Evolutionary conservation across 2,329 filamentous ascomycete species (phyloP), one percentile per base, ranked within the genome.

Genomic region (Aspergillus piperis): DNA sequence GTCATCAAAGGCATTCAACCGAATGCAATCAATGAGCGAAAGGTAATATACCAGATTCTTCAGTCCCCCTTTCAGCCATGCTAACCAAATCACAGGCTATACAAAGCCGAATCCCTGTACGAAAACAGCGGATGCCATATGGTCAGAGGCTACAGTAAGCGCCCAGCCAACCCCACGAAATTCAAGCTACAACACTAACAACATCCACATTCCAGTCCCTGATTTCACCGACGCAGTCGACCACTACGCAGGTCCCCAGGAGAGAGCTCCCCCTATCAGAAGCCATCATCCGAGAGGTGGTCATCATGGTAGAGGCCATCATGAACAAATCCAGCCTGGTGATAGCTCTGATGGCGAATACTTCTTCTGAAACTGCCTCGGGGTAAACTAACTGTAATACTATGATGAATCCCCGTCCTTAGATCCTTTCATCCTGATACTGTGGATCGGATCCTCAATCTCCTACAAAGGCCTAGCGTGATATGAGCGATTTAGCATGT

Each of bases 21-120:
- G 86, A 3, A 77, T 83, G 64, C 81, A 83, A 68, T 79, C 82
- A 66, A 84, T 88, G 56, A 69, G 78, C 42, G 80, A 79, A 66
- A 85, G 83, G 83, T 79, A 73, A 17, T 27, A 27, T 27, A 27
- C 25, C 25, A 27, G 3, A 23, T 23, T 23, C 21, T 23, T 5
- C 21, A 23, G 21, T 23, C 21, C 21, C 21, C 21, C 21, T 23
- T 23, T 8, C 25, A 52, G 41, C 47, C 38, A 13, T 52, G 51
- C 66, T 72, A 58, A 71, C 58, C 17, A 3, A 19, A 30, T 2
- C 7, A 8, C 53, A 78, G 75, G 75, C 69, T 80, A 15, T 70
- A 74, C 27, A 72, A 78, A 65, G 80, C 80, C 5, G 66, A 79
- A 54, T 59, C 58, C 6, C 68, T 71, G n/a, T 79, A 75, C 62